phyloP scores from a whole-genome alignment of 148 eudicot genomes.

The Rhododendron ovatum region DNA sequence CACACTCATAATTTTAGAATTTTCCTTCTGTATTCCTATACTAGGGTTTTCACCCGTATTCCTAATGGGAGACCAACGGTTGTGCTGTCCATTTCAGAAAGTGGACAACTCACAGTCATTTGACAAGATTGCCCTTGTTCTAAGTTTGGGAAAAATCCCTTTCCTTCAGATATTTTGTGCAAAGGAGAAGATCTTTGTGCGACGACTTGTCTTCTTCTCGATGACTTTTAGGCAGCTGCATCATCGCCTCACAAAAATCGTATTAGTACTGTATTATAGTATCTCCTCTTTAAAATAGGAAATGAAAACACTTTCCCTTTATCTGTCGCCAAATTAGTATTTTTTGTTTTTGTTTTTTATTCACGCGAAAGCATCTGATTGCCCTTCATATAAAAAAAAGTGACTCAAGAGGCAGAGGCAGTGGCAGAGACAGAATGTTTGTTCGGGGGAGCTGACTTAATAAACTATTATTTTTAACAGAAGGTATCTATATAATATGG shows the following conservation, averaged over 20 bases:
- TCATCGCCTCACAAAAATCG: background rate
- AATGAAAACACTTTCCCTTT: background rate
- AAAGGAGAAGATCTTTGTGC: background rate
- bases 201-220: background rate
- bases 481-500: too few species aligned
- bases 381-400: background rate
- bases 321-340: background rate
- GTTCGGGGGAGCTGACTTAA: too few species aligned
- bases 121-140: background rate
- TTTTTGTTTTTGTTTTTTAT: background rate
- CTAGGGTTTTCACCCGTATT: too few species aligned
- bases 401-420: too few species aligned
- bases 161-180: background rate
- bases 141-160: background rate
- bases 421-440: too few species aligned
- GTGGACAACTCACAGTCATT: background rate
- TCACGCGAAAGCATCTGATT: background rate
- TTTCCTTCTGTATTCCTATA: too few species aligned
- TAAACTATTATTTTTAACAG: too few species aligned
- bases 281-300: background rate
- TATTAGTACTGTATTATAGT: too few species aligned
- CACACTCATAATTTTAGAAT: too few species aligned
- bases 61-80: too few species aligned
- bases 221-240: background rate
- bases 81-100: background rate